A percentile compares a stretch with the other conserved stretches of the same genome.
Evolutionary conservation across 1,139 yeast genomes (phyloP).

Genomic region (Diutina mesorugosa): DNA sequence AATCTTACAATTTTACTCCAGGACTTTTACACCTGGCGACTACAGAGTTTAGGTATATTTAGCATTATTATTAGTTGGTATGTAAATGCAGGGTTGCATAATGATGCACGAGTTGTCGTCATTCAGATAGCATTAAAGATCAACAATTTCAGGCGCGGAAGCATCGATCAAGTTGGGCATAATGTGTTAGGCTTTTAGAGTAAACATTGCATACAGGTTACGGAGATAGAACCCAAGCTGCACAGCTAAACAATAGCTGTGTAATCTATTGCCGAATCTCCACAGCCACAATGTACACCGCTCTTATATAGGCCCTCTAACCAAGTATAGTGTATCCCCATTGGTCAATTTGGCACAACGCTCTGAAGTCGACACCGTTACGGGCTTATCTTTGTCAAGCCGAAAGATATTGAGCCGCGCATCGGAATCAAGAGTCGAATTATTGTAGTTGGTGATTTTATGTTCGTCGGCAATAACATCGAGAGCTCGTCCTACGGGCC

Average conservation of each 20-base stretch:
- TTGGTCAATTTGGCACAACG: conserved; percentile 23
- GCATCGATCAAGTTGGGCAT: not conserved
- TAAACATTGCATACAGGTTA: not conserved
- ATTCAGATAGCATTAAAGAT: not conserved
- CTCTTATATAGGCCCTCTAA: conserved; percentile 29
- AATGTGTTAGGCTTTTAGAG: not conserved
- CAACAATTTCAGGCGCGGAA: not conserved
- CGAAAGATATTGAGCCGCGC: conserved; percentile 35
- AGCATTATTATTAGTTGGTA: too few species aligned
- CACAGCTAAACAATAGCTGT: not conserved
- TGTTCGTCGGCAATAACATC: conserved; percentile 52
- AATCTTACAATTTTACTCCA: too few species aligned
- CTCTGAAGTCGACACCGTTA: conserved; percentile 24
- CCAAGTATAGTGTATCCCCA: conserved; percentile 42
- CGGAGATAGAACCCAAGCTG: not conserved
- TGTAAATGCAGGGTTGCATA: not conserved
- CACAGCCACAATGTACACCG: not conserved
- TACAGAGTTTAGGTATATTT: not conserved
- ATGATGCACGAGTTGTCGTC: not conserved
- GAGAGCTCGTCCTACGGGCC: conserved; percentile 71
- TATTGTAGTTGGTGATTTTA: conserved; percentile 44
- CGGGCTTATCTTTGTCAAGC: conserved; percentile 16
- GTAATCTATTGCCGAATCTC: not conserved
- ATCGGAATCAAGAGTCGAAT: conserved; percentile 28
- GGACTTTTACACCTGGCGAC: too few species aligned